Evolutionary conservation across 1,139 yeast species (phyloP).

Genomic region (Blastobotrys aristatus): DNA sequence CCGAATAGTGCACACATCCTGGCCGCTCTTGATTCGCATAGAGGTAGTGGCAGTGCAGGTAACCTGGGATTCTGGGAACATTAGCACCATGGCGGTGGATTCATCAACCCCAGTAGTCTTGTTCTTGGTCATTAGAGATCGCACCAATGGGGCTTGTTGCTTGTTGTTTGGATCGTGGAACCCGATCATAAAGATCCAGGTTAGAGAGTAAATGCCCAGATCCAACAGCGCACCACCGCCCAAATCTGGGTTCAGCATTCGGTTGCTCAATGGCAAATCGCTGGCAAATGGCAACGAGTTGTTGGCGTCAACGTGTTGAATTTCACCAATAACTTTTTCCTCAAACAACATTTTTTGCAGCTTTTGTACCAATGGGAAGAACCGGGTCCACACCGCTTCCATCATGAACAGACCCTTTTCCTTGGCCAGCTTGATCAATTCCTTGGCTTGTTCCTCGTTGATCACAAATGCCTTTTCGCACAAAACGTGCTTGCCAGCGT

Average conservation of each 20-base stretch:
- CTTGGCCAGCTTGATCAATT: conserved; percentile 44
- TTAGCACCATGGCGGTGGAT: conserved; percentile 27
- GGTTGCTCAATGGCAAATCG: conserved; percentile 20
- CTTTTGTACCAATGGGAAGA: conserved; percentile 47
- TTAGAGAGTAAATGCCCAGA: conserved; percentile 54
- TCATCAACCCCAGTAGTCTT: conserved; percentile 32
- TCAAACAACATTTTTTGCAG: conserved; percentile 42
- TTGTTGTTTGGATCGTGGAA: conserved; percentile 31
- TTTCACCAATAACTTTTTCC: conserved; percentile 45
- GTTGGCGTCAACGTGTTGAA: conserved; percentile 42
- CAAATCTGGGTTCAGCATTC: conserved; percentile 37
- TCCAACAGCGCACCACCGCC: conserved; percentile 63
- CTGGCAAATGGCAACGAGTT: conserved; percentile 37
- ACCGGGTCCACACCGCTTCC: conserved; percentile 67
- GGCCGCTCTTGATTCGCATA: conserved; percentile 24
- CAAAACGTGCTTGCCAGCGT: conserved; percentile 52
- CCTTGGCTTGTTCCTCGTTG: conserved; percentile 44
- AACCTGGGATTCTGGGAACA: conserved; percentile 29
- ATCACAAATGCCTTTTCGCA: conserved; percentile 61
- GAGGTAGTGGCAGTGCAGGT: conserved; percentile 31
- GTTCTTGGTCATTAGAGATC: conserved; percentile 22
- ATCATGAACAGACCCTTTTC: conserved; percentile 45
- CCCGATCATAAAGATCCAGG: conserved; percentile 37
- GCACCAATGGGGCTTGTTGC: conserved; percentile 21
- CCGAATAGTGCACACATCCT: conserved; percentile 27